These are phyloP conservation scores for Polytrichum commune DNA, from an alignment of 225 moss, liverwort and hornwort species.

Conservation along the genomic window DNA sequence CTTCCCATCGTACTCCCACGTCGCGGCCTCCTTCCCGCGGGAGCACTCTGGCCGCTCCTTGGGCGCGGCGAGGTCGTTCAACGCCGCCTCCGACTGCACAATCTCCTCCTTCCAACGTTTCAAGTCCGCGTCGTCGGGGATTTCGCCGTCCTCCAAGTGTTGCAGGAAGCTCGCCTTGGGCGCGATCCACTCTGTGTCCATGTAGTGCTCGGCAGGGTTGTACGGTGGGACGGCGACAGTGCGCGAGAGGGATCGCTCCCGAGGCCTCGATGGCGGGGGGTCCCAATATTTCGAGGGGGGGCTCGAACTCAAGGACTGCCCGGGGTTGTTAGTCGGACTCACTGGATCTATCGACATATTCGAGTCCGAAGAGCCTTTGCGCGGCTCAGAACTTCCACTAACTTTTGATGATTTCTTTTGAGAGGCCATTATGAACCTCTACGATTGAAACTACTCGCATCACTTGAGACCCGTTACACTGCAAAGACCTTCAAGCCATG, in stretches of 20 bases:
- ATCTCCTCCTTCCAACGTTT: conserved; percentile 35
- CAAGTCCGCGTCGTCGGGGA: not conserved
- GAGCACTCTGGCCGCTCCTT: conserved; percentile 2
- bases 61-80: conserved; percentile 21
- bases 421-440: too few species aligned
- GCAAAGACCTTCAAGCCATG: too few species aligned
- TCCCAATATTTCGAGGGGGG: too few species aligned
- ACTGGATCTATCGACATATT: too few species aligned
- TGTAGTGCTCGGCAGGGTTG: conserved; percentile 13
- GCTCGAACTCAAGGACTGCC: too few species aligned
- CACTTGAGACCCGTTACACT: too few species aligned
- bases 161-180: conserved; percentile 8
- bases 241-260: conserved; percentile 8
- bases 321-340: too few species aligned
- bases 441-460: too few species aligned
- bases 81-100: not conserved
- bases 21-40: not conserved
- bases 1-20: not conserved
- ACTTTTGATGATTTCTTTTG: too few species aligned
- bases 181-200: conserved; percentile 18
- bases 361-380: too few species aligned
- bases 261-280: too few species aligned
- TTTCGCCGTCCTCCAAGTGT: conserved; percentile 14
- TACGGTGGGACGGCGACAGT: not conserved
- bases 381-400: too few species aligned